These are phyloP conservation scores for Rhizomucor pusillus DNA, from an alignment of 371 early-diverging fungal genomes.

Conservation along the genomic window DNA sequence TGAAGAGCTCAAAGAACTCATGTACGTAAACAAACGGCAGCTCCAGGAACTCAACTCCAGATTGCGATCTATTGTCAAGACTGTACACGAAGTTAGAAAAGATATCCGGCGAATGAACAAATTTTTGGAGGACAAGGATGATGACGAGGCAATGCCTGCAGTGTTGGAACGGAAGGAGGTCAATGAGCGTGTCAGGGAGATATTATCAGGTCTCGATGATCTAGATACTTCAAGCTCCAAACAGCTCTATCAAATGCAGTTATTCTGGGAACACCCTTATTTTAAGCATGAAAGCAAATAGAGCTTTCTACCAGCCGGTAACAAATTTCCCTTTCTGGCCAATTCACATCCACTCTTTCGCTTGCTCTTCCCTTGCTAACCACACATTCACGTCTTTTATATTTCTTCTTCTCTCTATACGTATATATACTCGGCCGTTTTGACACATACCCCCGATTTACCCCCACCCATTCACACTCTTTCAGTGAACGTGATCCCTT, in stretches of 20 bases:
- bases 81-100: constrained; percentile 45
- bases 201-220: constrained; percentile 49
- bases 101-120: constrained; percentile 43
- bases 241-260: constrained; percentile 35
- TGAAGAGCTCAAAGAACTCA: constrained; percentile 44
- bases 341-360: too few species aligned
- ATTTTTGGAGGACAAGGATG: constrained; percentile 31
- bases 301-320: too few species aligned
- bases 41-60: constrained; percentile 39
- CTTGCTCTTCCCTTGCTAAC: too few species aligned
- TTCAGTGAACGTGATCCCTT: too few species aligned
- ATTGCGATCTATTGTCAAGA: constrained; percentile 42
- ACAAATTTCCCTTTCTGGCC: too few species aligned
- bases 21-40: constrained; percentile 47
- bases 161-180: constrained; percentile 44
- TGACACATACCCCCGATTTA: too few species aligned
- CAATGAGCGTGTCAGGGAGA: constrained; percentile 37
- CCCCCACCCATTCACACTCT: too few species aligned
- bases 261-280: constrained; percentile 30
- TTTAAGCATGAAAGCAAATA: too few species aligned
- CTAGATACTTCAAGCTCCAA: constrained; percentile 32
- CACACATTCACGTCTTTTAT: too few species aligned
- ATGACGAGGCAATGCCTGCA: constrained; percentile 39
- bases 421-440: too few species aligned
- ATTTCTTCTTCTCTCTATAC: too few species aligned